Evolutionary conservation across 306 rosid species (phyloP).

Genomic region (Myrica gale): DNA sequence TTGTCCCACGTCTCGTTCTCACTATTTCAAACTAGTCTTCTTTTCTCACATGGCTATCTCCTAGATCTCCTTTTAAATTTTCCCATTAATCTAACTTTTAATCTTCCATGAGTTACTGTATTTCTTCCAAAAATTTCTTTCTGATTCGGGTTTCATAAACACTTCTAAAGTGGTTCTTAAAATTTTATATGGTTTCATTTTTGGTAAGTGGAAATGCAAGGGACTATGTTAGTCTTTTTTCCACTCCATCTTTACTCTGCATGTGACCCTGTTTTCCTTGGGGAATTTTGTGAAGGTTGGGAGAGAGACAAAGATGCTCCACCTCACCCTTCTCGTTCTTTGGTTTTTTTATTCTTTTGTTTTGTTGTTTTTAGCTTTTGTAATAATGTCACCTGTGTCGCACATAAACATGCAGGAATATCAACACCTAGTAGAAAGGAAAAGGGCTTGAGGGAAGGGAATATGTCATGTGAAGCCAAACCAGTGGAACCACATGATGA

Average conservation of each 20-base stretch:
- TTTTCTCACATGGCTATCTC: background rate
- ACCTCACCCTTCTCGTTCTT: background rate
- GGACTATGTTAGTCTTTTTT: background rate
- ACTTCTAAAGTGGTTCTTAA: background rate
- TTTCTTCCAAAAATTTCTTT: background rate
- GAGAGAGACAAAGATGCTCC: background rate
- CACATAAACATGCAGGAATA: constrained; percentile 45
- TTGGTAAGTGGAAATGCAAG: background rate
- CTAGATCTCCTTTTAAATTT: background rate
- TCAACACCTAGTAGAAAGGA: constrained; percentile 30
- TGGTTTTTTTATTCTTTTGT: background rate
- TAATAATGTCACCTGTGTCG: constrained; percentile 3
- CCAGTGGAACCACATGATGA: constrained; percentile 43
- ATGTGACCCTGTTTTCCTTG: background rate
- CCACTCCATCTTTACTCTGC: background rate
- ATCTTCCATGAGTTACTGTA: background rate
- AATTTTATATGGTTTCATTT: background rate
- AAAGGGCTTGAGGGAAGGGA: constrained; percentile 34
- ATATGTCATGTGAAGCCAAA: constrained; percentile 19
- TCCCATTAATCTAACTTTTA: background rate
- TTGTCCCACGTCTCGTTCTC: background rate
- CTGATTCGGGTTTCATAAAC: background rate
- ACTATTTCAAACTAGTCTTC: background rate
- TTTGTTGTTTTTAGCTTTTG: background rate
- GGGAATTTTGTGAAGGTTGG: background rate